phyloP scores from a whole-genome alignment of 495 filamentous ascomycete species.

The Chaetomium tenue region DNA sequence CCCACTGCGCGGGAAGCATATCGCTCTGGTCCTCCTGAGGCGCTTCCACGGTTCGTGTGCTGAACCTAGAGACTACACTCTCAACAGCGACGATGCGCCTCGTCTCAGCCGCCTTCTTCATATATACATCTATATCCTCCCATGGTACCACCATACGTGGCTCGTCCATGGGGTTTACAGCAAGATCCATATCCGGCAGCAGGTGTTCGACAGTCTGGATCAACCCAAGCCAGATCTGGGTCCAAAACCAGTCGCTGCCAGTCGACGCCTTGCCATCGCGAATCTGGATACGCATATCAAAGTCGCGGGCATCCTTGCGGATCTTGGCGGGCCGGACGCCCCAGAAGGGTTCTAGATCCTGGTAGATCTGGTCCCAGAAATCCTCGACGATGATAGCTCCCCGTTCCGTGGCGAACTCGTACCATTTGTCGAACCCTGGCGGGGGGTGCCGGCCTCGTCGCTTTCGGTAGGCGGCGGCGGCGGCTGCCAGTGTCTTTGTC shows the following conservation, averaged over 20 bases:
- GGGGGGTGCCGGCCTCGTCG: conserved; percentile 69
- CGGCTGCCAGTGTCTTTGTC: conserved; percentile 54
- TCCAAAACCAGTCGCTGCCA: conserved; percentile 60
- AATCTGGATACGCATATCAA: conserved; percentile 60
- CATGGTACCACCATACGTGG: conserved; percentile 65
- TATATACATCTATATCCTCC: conserved; percentile 59
- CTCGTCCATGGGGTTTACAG: conserved; percentile 68
- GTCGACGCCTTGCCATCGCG: conserved; percentile 56
- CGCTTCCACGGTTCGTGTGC: conserved; percentile 28
- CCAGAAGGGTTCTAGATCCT: conserved; percentile 72
- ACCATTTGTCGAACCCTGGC: conserved; percentile 71
- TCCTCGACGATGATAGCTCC: conserved; percentile 65
- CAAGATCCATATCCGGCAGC: conserved; percentile 70
- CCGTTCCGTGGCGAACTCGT: conserved; percentile 59
- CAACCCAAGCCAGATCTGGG: conserved; percentile 59
- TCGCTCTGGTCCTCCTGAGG: conserved; percentile 24
- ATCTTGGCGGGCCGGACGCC: conserved; percentile 56
- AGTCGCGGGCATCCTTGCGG: conserved; percentile 52
- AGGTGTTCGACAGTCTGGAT: conserved; percentile 57
- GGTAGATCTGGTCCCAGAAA: conserved; percentile 68
- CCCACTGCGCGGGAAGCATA: conserved; percentile 35
- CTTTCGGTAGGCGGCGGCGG: conserved; percentile 60
- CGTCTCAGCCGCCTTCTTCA: conserved; percentile 53
- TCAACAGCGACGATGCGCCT: conserved; percentile 41
- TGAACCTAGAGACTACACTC: conserved; percentile 38